phyloP scores from a whole-genome alignment of 352 stramenopile genomes.

The Pythium utonaiense region DNA sequence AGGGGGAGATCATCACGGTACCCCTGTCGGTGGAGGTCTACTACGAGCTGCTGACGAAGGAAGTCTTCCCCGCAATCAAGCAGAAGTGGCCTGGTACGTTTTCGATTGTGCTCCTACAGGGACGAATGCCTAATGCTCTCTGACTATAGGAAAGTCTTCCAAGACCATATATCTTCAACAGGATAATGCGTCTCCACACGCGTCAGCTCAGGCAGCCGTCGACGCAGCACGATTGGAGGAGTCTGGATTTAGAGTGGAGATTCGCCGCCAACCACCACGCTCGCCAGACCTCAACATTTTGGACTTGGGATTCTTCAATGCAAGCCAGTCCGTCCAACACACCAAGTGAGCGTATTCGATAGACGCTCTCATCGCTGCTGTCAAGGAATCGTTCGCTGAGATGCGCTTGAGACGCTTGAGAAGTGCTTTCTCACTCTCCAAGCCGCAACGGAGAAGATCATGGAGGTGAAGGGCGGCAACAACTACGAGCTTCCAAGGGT shows the following conservation, averaged over 20 bases:
- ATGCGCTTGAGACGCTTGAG: background rate
- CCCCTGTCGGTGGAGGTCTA: background rate
- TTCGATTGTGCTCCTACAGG: background rate
- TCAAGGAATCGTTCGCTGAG: background rate
- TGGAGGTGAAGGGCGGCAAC: background rate
- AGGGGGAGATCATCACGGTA: background rate
- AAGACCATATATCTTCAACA: constrained; percentile 1
- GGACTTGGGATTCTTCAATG: constrained; percentile 12
- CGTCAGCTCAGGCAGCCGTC: background rate
- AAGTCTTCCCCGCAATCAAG: background rate
- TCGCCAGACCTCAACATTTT: constrained; percentile 17
- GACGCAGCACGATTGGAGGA: background rate
- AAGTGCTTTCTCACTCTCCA: constrained; percentile 16
- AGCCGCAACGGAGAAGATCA: constrained; percentile 10
- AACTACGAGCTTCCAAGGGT: background rate
- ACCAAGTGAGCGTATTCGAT: background rate
- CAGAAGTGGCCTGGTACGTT: background rate
- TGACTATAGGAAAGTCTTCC: background rate
- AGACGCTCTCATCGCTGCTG: constrained; percentile 4
- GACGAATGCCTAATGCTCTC: background rate
- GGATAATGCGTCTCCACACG: constrained; percentile 2
- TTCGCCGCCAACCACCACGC: constrained; percentile 2
- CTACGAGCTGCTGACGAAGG: background rate
- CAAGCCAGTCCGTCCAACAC: constrained; percentile 14
- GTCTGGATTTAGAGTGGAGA: background rate